Evolutionary conservation across 177 flowering plant species (phyloP).

Genomic region (Vitis hybrid): DNA sequence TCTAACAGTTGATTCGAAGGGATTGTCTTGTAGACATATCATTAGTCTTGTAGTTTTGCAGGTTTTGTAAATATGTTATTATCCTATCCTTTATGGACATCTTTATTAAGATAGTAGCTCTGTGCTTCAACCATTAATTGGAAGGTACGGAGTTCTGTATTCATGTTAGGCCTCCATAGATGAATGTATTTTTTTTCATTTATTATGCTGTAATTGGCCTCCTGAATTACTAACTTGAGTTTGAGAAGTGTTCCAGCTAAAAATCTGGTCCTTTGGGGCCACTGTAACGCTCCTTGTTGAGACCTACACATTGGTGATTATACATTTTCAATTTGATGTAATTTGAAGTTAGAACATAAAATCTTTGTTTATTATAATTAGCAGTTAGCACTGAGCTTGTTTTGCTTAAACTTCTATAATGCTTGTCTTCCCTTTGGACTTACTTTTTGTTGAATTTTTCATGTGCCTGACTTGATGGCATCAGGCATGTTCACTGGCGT

Average conservation of each 20-base stretch:
- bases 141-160: conserved; percentile 33
- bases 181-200: conserved; percentile 1
- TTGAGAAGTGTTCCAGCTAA: neutral
- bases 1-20: neutral
- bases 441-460: too few species aligned
- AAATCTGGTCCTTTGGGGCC: conserved; percentile 3
- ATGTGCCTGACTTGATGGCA: too few species aligned
- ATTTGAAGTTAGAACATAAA: neutral
- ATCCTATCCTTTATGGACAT: conserved; percentile 18
- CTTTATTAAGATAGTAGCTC: conserved; percentile 19
- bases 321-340: neutral
- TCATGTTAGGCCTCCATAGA: too few species aligned
- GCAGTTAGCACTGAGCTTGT: too few species aligned
- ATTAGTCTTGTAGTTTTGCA: conserved; percentile 36
- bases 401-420: too few species aligned
- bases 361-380: neutral
- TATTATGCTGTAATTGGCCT: conserved; percentile 1
- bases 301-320: conserved; percentile 4
- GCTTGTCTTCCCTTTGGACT: too few species aligned
- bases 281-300: neutral
- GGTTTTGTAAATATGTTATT: conserved; percentile 21
- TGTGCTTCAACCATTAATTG: conserved; percentile 21
- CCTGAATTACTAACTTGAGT: neutral
- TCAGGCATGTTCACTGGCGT: too few species aligned
- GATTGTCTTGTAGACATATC: conserved; percentile 7